Percentiles rank a stretch among this genome's conserved stretches.
Evolutionary conservation across 306 rosid genomes (phyloP).

Genomic region (Cicer arietinum): DNA sequence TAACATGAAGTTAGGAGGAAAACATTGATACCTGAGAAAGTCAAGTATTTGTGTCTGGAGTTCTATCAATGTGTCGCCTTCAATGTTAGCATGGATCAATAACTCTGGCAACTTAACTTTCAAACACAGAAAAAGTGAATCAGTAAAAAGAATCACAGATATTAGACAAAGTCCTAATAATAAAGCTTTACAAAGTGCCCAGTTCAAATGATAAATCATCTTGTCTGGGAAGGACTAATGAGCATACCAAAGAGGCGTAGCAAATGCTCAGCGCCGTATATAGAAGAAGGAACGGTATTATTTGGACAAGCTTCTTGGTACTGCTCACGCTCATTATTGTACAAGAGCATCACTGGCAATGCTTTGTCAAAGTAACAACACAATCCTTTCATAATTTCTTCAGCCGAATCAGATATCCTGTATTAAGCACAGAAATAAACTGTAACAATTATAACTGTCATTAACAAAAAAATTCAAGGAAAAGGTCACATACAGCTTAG

Average conservation of each 20-base stretch:
- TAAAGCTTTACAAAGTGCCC: constrained; percentile 23
- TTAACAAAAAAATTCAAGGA: no score
- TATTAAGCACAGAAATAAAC: constrained; percentile 37
- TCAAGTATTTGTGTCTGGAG: constrained; percentile 63
- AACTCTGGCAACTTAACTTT: constrained; percentile 89
- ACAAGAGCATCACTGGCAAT: constrained; percentile 74
- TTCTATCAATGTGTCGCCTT: constrained; percentile 65
- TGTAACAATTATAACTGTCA: neutral
- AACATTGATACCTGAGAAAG: constrained; percentile 74
- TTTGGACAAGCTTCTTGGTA: constrained; percentile 62
- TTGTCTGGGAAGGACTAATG: constrained; percentile 11
- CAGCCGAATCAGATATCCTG: constrained; percentile 65
- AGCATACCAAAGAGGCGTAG: constrained; percentile 84
- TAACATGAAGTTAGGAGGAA: constrained; percentile 17
- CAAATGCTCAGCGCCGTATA: constrained; percentile 95
- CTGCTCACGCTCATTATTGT: constrained; percentile 82
- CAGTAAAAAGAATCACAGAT: constrained; percentile 30
- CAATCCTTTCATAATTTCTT: constrained; percentile 75
- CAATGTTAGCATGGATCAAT: constrained; percentile 67
- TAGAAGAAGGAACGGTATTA: constrained; percentile 63
- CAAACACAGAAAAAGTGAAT: constrained; percentile 44
- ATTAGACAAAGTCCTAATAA: constrained; percentile 8
- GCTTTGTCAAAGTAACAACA: constrained; percentile 84
- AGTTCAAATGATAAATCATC: constrained; percentile 27
- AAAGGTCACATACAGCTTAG: no score